Evolutionary conservation across 225 moss, liverwort and hornwort genomes (phyloP).

Genomic region (Physcomitrellopsis africana): DNA sequence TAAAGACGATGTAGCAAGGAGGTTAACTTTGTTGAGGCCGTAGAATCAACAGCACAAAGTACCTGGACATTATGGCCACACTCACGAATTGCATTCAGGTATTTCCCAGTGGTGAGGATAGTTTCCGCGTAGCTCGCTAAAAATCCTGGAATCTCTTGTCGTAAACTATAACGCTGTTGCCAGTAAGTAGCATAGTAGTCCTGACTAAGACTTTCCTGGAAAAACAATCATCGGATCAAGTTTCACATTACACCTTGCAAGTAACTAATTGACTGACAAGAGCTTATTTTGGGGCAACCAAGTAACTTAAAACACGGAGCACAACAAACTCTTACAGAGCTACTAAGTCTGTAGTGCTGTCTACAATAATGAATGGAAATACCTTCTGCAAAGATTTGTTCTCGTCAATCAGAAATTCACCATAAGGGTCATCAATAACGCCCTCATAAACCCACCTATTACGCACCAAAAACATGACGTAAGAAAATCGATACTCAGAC

Average conservation of each 20-base stretch:
- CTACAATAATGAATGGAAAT: slow-evolving; percentile 12
- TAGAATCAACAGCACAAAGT: slow-evolving; percentile 10
- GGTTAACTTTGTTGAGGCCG: neutral
- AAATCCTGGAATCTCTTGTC: slow-evolving; percentile 90
- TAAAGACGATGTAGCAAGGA: slow-evolving; percentile 1
- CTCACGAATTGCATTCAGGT: slow-evolving; percentile 93
- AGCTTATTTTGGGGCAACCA: neutral
- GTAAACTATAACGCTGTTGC: slow-evolving; percentile 95
- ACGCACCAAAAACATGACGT: slow-evolving; percentile 24
- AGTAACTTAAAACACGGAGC: neutral
- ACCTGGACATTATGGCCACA: slow-evolving; percentile 85
- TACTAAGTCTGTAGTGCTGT: slow-evolving; percentile 4
- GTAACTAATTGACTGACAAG: slow-evolving; percentile 10
- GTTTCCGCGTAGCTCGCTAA: slow-evolving; percentile 85
- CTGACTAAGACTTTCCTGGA: slow-evolving; percentile 91
- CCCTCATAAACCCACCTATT: slow-evolving; percentile 93
- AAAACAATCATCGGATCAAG: slow-evolving; percentile 26
- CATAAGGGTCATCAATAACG: slow-evolving; percentile 95
- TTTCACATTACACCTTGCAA: neutral
- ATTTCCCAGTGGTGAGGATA: slow-evolving; percentile 95
- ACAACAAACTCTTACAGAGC: slow-evolving; percentile 17
- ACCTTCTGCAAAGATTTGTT: slow-evolving; percentile 98
- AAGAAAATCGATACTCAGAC: slow-evolving; percentile 24
- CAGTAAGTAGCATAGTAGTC: slow-evolving; percentile 97
- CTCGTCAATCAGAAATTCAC: slow-evolving; percentile 96